Base-by-base conservation (phyloP, 129 eudicot species). In the Flaveria robusta region DNA sequence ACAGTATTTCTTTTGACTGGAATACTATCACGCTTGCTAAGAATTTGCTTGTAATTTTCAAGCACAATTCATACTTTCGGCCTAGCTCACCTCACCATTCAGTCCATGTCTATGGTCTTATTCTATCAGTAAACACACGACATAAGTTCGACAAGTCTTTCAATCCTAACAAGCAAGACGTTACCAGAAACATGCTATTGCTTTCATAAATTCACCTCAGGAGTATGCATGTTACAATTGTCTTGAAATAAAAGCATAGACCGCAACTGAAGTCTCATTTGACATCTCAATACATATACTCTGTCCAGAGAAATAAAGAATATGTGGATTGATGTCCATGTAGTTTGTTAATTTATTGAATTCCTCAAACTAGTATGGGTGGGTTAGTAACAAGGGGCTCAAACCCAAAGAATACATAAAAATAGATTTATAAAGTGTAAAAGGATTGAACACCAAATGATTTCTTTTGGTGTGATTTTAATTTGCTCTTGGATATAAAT, bases 331-430 rank as follows among this genome's bases (percentile, higher is more conserved):
- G 7, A 9, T 5, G 9, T 4, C 59, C 67, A 63, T 63, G 19
- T 27, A 63, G 22, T 63, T 14, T 4, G 68, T 31, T 63, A 63
- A 62, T 6, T 63, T 31, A 63, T 63, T 63, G 45, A 63, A 63
- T 63, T 63, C 51, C 79, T 26, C 13, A 43, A 62, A 16, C 4
- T 27, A 62, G 46, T 43, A 74, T 58, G 78, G 77, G 39, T 74
- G 37, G 41, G 20, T 63, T 26, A 24, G 71, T 9, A 43, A 45
- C 63, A 66, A 50, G 22, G 78, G 75, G 26, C 24, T n/a, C 47
- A 23, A 58, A 37, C 76, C 74, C 79, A 71, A 71, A 80, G 80
- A 81, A 85, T 77, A 47, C 42, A 22, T 3, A 29, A 23, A 23
- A 34, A 34, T 34, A 7, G 8, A 34, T 34, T 34, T 34, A 34